phyloP scores from a whole-genome alignment of 1,284 basidiomycete genomes.

The Mrakiaceae sp. region DNA sequence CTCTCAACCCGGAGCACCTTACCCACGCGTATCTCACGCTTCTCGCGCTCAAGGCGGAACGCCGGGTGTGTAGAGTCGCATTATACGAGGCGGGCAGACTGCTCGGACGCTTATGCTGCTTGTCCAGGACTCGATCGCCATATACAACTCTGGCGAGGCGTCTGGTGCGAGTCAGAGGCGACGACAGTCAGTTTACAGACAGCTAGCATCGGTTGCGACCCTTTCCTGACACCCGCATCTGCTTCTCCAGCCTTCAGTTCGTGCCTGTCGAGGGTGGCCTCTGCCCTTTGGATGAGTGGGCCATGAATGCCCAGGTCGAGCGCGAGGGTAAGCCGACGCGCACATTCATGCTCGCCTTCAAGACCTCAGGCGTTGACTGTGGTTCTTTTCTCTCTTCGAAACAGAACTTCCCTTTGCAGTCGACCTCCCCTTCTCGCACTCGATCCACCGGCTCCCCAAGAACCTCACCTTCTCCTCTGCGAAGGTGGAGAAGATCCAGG shows the following conservation, averaged over 20 bases:
- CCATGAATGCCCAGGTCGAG: background rate
- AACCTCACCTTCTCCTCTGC: conserved; percentile 3
- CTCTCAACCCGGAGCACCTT: conserved; percentile 14
- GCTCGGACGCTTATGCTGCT: background rate
- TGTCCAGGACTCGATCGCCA: conserved; percentile 1
- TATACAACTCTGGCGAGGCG: conserved; percentile 15
- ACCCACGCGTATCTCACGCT: conserved; percentile 15
- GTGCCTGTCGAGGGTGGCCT: background rate
- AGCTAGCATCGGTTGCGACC: background rate
- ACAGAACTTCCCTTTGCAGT: conserved; percentile 11
- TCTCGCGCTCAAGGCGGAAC: conserved; percentile 4
- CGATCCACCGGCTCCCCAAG: conserved; percentile 8
- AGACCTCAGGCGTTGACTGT: too few species aligned
- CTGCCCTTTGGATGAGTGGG: conserved; percentile 6
- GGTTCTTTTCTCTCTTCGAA: too few species aligned
- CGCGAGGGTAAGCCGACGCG: background rate
- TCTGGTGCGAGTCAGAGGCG: conserved; percentile 13
- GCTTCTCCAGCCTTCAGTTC: background rate
- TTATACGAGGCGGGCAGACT: too few species aligned
- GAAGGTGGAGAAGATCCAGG: background rate
- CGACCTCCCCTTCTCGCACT: conserved; percentile 9
- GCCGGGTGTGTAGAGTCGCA: too few species aligned
- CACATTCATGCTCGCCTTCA: background rate
- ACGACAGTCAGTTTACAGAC: background rate
- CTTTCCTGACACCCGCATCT: background rate